These are phyloP conservation scores for Ilyonectria robusta DNA, from an alignment of 2,329 filamentous ascomycete species.

Conservation along the genomic window DNA sequence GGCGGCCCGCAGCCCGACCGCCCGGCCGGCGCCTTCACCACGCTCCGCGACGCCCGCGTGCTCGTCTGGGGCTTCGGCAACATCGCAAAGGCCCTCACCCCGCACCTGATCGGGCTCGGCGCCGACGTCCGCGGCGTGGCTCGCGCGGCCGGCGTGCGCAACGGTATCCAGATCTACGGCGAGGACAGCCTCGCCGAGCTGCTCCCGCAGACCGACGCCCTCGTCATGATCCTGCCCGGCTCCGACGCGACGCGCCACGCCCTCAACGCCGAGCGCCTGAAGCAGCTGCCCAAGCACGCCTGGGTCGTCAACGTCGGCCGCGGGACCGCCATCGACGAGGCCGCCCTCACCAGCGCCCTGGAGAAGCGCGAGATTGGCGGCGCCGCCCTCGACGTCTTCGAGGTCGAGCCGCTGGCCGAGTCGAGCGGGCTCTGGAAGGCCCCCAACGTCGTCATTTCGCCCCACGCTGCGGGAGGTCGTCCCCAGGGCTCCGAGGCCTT, in stretches of 20 bases:
- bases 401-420: slow-evolving; percentile 60
- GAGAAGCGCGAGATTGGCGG: slow-evolving; percentile 60
- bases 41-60: slow-evolving; percentile 70
- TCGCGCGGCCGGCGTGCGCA: slow-evolving; percentile 67
- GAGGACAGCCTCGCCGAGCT: slow-evolving; percentile 69
- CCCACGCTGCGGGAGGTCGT: slow-evolving; percentile 72
- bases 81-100: slow-evolving; percentile 73
- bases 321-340: slow-evolving; percentile 64
- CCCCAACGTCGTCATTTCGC: slow-evolving; percentile 67
- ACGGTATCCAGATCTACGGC: slow-evolving; percentile 69
- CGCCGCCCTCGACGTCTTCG: slow-evolving; percentile 65
- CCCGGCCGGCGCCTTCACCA: slow-evolving; percentile 70
- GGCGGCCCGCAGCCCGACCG: slow-evolving; percentile 73
- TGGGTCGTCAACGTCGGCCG: slow-evolving; percentile 69
- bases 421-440: slow-evolving; percentile 64
- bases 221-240: slow-evolving; percentile 78
- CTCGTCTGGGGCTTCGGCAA: slow-evolving; percentile 77
- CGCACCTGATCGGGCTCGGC: slow-evolving; percentile 68
- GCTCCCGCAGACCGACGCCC: slow-evolving; percentile 70
- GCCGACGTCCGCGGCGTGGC: slow-evolving; percentile 73
- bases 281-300: slow-evolving; percentile 69
- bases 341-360: slow-evolving; percentile 62
- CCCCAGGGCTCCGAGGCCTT: slow-evolving; percentile 72
- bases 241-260: slow-evolving; percentile 69
- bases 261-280: slow-evolving; percentile 67